Conservation (phyloP, 2,329 filamentous ascomycete species). For the Aureobasidium zeae region DNA sequence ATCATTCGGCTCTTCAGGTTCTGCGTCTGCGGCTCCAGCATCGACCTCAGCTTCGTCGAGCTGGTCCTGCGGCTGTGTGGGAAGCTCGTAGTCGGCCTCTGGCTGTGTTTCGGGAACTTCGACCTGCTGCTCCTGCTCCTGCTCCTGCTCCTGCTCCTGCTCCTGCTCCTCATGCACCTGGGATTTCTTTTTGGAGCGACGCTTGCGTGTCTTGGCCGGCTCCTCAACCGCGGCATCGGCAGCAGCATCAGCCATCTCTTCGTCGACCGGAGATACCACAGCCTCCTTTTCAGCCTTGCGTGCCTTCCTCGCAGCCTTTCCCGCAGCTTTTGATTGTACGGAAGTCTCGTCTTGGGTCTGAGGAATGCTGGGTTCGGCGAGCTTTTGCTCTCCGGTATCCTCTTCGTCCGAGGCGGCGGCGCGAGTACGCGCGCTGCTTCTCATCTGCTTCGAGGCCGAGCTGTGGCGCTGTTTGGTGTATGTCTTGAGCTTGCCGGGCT, state of each 20-base stretch:
- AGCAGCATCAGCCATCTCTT: slow-evolving; percentile 1
- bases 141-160: background rate
- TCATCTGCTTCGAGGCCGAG: slow-evolving; percentile 5
- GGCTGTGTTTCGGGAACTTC: slow-evolving; percentile 16
- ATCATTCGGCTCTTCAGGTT: background rate
- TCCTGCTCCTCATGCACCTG: too few relatives aligned
- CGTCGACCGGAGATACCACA: background rate
- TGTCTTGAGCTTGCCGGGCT: slow-evolving; percentile 12
- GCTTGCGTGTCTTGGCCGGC: slow-evolving; percentile 1
- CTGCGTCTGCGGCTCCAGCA: slow-evolving; percentile 1
- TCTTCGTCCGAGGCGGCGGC: slow-evolving; percentile 1
- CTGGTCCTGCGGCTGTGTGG: background rate
- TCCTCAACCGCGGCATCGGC: background rate
- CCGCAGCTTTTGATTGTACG: slow-evolving; percentile 3
- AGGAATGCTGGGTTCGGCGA: slow-evolving; percentile 6
- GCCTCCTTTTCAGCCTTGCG: slow-evolving; percentile 1
- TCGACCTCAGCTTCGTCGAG: slow-evolving; percentile 13
- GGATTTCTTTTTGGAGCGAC: slow-evolving; percentile 6
- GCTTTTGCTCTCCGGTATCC: slow-evolving; percentile 1
- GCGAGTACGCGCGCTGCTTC: slow-evolving; percentile 10
- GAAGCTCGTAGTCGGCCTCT: background rate
- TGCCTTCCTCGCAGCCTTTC: slow-evolving; percentile 2
- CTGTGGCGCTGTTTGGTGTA: slow-evolving; percentile 10
- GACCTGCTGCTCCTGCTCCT: slow-evolving; percentile 3
- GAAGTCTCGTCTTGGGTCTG: slow-evolving; percentile 9